phyloP scores from a whole-genome alignment of 2,329 filamentous ascomycete genomes.

The Sclerotinia minor region DNA sequence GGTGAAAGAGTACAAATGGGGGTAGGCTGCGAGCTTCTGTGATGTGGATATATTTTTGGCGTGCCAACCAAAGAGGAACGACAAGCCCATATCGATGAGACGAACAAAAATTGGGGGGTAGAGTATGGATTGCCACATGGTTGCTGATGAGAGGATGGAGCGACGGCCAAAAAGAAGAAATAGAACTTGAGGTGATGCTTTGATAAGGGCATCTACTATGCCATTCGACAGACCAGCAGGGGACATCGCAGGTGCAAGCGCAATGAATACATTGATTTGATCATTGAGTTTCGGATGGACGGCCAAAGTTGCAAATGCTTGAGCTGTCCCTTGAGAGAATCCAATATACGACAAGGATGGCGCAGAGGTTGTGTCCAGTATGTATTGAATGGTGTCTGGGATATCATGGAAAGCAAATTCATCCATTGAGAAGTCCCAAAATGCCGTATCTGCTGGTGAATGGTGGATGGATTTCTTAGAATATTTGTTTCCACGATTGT shows the following conservation, averaged over 20 bases:
- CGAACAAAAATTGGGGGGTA: constrained; percentile 93
- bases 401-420: constrained; percentile 98
- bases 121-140: constrained; percentile 95
- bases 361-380: constrained; percentile 79
- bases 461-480: constrained; percentile 86
- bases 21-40: constrained; percentile 93
- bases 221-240: constrained; percentile 87
- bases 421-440: constrained; percentile 99
- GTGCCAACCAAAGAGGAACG: constrained; percentile 87
- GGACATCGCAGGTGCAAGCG: constrained; percentile 93
- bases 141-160: constrained; percentile 87
- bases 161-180: constrained; percentile 91
- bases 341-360: constrained; percentile 90
- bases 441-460: constrained; percentile 72
- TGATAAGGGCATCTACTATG: constrained; percentile 89
- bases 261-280: constrained; percentile 94
- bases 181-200: constrained; percentile 87
- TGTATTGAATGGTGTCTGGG: constrained; percentile 89
- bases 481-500: constrained; percentile 98
- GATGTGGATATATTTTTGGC: constrained; percentile 78
- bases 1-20: constrained; percentile 94
- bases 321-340: constrained; percentile 95
- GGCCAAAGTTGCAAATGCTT: constrained; percentile 90
- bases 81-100: constrained; percentile 77
- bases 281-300: constrained; percentile 91